Conservation (phyloP, 306 rosid species). For the Rubus idaeus region DNA sequence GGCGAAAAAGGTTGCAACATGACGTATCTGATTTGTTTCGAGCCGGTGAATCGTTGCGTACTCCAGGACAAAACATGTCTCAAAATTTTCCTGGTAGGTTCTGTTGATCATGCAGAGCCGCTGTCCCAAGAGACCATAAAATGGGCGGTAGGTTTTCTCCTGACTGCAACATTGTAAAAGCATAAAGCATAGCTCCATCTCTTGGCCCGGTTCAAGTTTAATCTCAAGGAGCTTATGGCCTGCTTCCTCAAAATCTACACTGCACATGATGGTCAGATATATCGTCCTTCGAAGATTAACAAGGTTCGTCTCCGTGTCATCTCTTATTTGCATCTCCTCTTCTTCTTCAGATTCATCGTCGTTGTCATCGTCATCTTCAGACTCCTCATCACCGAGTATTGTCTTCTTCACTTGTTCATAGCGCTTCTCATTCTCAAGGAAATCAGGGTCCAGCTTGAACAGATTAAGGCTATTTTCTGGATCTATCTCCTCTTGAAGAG, state of each 20-base stretch:
- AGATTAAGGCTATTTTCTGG: conserved; percentile 12
- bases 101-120: conserved; percentile 74
- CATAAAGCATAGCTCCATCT: conserved; percentile 84
- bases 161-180: conserved; percentile 86
- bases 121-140: conserved; percentile 76
- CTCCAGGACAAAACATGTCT: conserved; percentile 76
- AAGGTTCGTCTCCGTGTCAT: conserved; percentile 71
- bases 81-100: conserved; percentile 74
- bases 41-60: conserved; percentile 74
- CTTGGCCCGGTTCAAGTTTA: conserved; percentile 88
- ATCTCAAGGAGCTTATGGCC: conserved; percentile 84
- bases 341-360: conserved; percentile 54
- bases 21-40: conserved; percentile 63
- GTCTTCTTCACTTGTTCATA: conserved; percentile 65
- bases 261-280: conserved; percentile 72
- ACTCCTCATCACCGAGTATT: conserved; percentile 49
- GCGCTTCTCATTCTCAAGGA: conserved; percentile 55
- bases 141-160: conserved; percentile 71
- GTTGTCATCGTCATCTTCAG: conserved; percentile 36
- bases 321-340: conserved; percentile 63
- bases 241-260: conserved; percentile 89
- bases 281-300: conserved; percentile 69
- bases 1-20: conserved; percentile 66
- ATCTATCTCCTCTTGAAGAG: conserved; percentile 38
- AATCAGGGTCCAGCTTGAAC: conserved; percentile 57